phyloP scores from a whole-genome alignment of 176 grass and related monocot genomes.

The Oryza brachyantha region DNA sequence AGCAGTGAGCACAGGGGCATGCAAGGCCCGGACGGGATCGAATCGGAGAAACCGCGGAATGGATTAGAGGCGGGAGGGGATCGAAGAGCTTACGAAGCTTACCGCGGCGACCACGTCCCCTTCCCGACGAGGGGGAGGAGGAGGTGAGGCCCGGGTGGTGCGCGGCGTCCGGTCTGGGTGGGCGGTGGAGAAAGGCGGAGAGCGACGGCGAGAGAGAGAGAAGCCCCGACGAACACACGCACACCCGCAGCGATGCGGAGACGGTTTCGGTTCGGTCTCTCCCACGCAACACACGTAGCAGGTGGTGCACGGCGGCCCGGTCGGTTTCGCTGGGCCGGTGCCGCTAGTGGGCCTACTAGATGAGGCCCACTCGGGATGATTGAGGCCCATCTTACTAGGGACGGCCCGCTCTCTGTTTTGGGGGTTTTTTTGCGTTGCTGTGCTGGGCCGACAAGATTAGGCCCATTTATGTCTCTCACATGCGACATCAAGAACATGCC shows the following conservation, averaged over 20 bases:
- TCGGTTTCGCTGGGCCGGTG: background rate
- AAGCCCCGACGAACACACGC: background rate
- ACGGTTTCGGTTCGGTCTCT: no score
- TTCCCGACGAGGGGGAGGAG: background rate
- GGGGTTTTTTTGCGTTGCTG: background rate
- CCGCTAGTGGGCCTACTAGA: background rate
- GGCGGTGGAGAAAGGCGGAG: slow-evolving; percentile 31
- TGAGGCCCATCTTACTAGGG: background rate
- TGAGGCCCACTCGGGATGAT: background rate
- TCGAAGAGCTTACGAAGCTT: background rate
- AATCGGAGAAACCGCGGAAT: background rate
- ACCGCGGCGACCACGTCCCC: slow-evolving; percentile 17
- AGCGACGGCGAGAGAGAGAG: slow-evolving; percentile 14
- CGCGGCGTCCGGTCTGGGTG: background rate
- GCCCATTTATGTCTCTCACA: background rate
- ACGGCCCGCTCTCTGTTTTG: background rate
- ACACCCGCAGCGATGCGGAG: no score
- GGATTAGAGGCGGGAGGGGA: background rate
- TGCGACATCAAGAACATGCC: background rate
- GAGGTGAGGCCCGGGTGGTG: background rate
- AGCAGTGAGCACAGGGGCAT: background rate
- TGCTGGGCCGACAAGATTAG: background rate
- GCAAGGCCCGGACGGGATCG: background rate
- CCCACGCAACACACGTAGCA: background rate
- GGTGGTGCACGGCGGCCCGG: background rate